Conservation (phyloP, 495 filamentous ascomycete species). For the Trichoderma reesei region DNA sequence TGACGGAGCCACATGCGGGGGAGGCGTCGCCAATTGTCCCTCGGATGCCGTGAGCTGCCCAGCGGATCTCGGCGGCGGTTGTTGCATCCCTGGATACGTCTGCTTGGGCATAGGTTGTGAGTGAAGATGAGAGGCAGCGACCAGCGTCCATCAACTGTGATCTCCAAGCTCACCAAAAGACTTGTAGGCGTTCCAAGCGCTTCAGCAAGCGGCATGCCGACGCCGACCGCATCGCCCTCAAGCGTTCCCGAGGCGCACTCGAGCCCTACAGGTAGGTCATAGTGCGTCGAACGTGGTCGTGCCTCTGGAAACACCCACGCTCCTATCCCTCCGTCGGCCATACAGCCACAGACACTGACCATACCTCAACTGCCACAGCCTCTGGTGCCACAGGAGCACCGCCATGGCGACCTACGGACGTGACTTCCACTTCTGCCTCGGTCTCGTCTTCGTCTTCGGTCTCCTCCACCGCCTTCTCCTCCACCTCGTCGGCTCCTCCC, state of each 20-base stretch:
- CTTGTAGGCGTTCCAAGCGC: conserved; percentile 22
- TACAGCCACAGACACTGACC: conserved; percentile 25
- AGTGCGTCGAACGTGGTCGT: no score
- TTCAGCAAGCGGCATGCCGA: conserved; percentile 27
- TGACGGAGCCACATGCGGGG: conserved; percentile 55
- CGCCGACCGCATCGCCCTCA: conserved; percentile 32
- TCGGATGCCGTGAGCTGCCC: conserved; percentile 59
- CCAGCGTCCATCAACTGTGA: not conserved
- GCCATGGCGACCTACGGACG: conserved; percentile 24
- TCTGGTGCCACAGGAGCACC: conserved; percentile 18
- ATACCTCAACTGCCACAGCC: conserved; percentile 10
- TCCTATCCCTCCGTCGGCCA: conserved; percentile 16
- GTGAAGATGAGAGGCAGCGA: conserved; percentile 19
- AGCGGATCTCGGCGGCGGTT: conserved; percentile 65
- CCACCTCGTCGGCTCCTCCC: not conserved
- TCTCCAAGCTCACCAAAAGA: not conserved
- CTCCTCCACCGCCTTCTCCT: conserved; percentile 7
- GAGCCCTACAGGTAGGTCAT: conserved; percentile 19
- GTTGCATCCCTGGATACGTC: conserved; percentile 71
- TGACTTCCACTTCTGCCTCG: conserved; percentile 21
- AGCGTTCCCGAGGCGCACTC: conserved; percentile 20
- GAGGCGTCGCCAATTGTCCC: conserved; percentile 52
- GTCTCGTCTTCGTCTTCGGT: conserved; percentile 3
- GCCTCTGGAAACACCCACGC: no score
- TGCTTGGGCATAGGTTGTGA: conserved; percentile 78